Conservation (phyloP, 768 basidiomycete genomes). For the Mycena filopes region DNA sequence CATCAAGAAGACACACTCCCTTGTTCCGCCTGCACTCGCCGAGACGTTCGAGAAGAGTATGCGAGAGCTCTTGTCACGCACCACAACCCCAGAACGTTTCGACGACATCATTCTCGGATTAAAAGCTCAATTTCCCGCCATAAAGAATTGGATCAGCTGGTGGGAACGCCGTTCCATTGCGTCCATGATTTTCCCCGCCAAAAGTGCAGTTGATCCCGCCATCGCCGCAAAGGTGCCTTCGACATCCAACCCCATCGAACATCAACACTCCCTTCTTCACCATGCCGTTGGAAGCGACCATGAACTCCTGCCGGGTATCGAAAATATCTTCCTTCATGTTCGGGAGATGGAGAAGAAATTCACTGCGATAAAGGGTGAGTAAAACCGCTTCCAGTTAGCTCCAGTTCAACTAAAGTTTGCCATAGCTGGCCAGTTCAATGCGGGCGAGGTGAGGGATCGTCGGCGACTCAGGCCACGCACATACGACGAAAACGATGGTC, state of each 20-base stretch:
- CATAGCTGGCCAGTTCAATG: slow-evolving; percentile 20
- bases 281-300: slow-evolving; percentile 35
- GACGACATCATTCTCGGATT: not conserved
- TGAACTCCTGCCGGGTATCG: slow-evolving; percentile 33
- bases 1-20: slow-evolving; percentile 15
- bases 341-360: slow-evolving; percentile 31
- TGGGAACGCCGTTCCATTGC: slow-evolving; percentile 35
- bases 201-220: slow-evolving; percentile 19
- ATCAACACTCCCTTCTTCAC: slow-evolving; percentile 38
- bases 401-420: too few relatives aligned
- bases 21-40: slow-evolving; percentile 24
- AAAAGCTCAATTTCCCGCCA: not conserved
- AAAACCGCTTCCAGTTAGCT: not conserved
- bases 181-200: slow-evolving; percentile 40
- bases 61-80: slow-evolving; percentile 15
- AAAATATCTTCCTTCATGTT: slow-evolving; percentile 32
- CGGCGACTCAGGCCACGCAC: not conserved
- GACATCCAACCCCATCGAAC: slow-evolving; percentile 38
- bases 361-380: slow-evolving; percentile 30
- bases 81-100: slow-evolving; percentile 2
- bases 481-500: slow-evolving; percentile 32
- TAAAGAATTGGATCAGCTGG: slow-evolving; percentile 36
- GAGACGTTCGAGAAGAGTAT: slow-evolving; percentile 6
- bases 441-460: not conserved
- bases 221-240: slow-evolving; percentile 30